Conservation (phyloP, 1,139 yeast genomes). For the Pichia sp. region DNA sequence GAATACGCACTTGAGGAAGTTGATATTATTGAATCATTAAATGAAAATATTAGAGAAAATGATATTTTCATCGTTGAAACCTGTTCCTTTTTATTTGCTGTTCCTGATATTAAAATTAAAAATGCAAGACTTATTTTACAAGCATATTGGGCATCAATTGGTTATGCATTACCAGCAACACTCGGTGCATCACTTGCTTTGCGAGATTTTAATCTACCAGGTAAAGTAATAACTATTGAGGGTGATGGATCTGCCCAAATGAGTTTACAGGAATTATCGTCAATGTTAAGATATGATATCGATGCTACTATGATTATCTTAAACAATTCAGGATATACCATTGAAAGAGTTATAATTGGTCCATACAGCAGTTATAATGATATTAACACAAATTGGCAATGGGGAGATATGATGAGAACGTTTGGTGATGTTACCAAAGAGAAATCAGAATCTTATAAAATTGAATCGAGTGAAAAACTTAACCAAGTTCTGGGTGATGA, state of each 20-base stretch:
- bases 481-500: conserved; percentile 33
- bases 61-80: conserved; percentile 73
- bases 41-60: conserved; percentile 41
- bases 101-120: conserved; percentile 41
- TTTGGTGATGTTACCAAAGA: conserved; percentile 61
- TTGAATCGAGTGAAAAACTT: conserved; percentile 33
- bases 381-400: conserved; percentile 69
- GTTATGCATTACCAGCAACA: conserved; percentile 79
- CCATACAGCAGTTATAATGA: conserved; percentile 75
- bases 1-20: conserved; percentile 12
- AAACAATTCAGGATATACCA: conserved; percentile 81
- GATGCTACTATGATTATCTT: conserved; percentile 61
- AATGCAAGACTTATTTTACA: conserved; percentile 47
- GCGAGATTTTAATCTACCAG: conserved; percentile 44
- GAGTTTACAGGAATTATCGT: conserved; percentile 76
- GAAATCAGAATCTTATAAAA: conserved; percentile 15
- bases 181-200: conserved; percentile 71
- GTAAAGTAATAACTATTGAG: conserved; percentile 63
- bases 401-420: conserved; percentile 57
- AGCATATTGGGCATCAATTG: conserved; percentile 74
- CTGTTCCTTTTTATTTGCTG: conserved; percentile 69
- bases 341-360: conserved; percentile 79
- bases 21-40: conserved; percentile 22
- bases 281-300: conserved; percentile 54
- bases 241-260: conserved; percentile 93